These are phyloP conservation scores for Fusarium illudens DNA, from an alignment of 2,329 filamentous ascomycete genomes.

Conservation along the genomic window DNA sequence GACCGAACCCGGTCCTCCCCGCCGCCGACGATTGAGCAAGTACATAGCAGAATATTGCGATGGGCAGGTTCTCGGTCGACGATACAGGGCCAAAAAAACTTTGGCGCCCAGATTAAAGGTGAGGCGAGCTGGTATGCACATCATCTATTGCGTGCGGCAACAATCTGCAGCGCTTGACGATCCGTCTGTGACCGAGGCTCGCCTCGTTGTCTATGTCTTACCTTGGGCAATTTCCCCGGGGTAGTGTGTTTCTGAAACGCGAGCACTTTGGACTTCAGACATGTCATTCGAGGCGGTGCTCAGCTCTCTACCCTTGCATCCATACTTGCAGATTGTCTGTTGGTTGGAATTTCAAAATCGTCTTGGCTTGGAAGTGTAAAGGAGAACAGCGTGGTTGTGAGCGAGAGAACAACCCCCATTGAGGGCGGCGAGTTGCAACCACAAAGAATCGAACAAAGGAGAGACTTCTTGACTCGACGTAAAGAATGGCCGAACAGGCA, in stretches of 20 bases:
- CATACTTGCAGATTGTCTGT: background rate
- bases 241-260: background rate
- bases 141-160: background rate
- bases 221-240: background rate
- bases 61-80: background rate
- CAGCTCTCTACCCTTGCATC: background rate
- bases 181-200: background rate
- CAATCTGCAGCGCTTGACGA: background rate
- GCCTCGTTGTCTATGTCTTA: background rate
- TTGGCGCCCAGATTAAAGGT: background rate
- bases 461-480: background rate
- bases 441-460: background rate
- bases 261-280: background rate
- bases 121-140: background rate
- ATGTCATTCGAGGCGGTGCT: background rate
- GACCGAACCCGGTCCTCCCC: background rate
- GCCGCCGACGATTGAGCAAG: background rate
- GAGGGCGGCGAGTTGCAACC: background rate
- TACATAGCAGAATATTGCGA: conserved; percentile 15
- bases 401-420: background rate
- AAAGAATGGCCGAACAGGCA: background rate
- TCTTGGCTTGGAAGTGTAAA: background rate
- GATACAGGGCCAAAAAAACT: background rate
- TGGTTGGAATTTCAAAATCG: background rate
- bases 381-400: background rate